Evolutionary conservation across 306 rosid genomes (phyloP), one percentile per base, ranked within the genome.

Genomic region (Ormosia semicastrata): DNA sequence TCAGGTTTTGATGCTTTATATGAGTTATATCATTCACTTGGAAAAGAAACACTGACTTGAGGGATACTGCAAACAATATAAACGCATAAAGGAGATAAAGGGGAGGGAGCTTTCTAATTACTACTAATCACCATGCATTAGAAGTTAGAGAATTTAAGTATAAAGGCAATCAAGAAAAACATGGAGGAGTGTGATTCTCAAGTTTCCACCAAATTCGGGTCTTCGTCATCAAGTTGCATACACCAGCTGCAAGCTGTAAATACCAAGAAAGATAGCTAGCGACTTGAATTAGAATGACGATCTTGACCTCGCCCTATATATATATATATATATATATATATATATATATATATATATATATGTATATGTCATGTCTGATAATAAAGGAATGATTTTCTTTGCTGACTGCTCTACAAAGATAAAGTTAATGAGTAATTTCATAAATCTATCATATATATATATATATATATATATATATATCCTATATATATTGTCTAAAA

Each of bases 151-250:
- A 80, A 81, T 91, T 84, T 86, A 95, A 85, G 86, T 70, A 74
- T 29, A 13, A 41, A 52, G 71, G 49, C 65, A 60, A 64, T 30
- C 84, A 73, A 84, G 85, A 60, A 75, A 77, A 85, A 82, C 49
- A 66, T 43, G 71, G 66, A 76, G 37, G 84, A 49, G 87, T 82
- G 97, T 93, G 88, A 80, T 77, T 82, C 4, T 79, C 89, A 95
- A 95, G 93, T 53, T 95, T 87, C 86, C 85, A 95, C 96, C 99
- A 86, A 90, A 87, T 90, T 81, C 85, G 89, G 91, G 85, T 83
- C 97, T 93, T 93, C 89, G 76, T 70, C 82, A 75, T 74, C 90
- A 94, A 91, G 93, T 81, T 79, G 85, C 66, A 44, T 33, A 76
- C 15, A 47, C 53, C 57, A 79, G 70, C 41, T 4, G 41, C 52